These are phyloP conservation scores for Pulveroboletus ravenelii DNA, from an alignment of 768 basidiomycete species.

Conservation along the genomic window DNA sequence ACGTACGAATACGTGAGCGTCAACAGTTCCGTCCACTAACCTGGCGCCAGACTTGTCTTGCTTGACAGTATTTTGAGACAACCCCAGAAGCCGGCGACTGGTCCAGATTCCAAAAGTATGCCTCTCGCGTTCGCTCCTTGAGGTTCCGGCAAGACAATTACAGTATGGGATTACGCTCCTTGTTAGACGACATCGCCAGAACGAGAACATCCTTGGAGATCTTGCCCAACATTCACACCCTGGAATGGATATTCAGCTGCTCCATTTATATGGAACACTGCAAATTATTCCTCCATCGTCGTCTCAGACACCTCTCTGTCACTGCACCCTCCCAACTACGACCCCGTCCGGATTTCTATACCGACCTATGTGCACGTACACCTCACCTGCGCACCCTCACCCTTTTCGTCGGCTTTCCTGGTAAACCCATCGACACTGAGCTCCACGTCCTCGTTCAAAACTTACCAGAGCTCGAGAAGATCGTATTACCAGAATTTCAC, in stretches of 20 bases:
- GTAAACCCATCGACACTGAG: slow-evolving; percentile 38
- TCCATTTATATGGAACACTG: slow-evolving; percentile 31
- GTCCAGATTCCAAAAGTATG: slow-evolving; percentile 52
- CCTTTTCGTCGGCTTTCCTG: slow-evolving; percentile 40
- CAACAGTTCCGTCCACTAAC: background rate
- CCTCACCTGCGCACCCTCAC: slow-evolving; percentile 46
- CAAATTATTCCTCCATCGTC: slow-evolving; percentile 56
- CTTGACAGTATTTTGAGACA: slow-evolving; percentile 37
- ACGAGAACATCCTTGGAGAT: slow-evolving; percentile 50
- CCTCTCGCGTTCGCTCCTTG: slow-evolving; percentile 43
- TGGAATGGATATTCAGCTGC: slow-evolving; percentile 42
- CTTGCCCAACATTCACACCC: slow-evolving; percentile 48
- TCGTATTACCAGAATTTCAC: slow-evolving; percentile 50
- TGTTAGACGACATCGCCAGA: slow-evolving; percentile 50
- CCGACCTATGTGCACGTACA: slow-evolving; percentile 45
- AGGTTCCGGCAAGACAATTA: slow-evolving; percentile 13
- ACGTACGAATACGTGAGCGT: slow-evolving; percentile 21
- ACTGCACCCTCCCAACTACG: slow-evolving; percentile 22
- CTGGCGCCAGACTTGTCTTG: background rate
- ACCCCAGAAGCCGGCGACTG: slow-evolving; percentile 47
- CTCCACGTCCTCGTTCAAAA: slow-evolving; percentile 36
- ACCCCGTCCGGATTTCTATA: slow-evolving; percentile 22
- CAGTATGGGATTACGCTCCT: slow-evolving; percentile 10
- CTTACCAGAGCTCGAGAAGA: slow-evolving; percentile 41
- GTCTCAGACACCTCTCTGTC: slow-evolving; percentile 39